Base-by-base conservation (phyloP, 2,329 filamentous ascomycete genomes). In the Aspergillus sp. region DNA sequence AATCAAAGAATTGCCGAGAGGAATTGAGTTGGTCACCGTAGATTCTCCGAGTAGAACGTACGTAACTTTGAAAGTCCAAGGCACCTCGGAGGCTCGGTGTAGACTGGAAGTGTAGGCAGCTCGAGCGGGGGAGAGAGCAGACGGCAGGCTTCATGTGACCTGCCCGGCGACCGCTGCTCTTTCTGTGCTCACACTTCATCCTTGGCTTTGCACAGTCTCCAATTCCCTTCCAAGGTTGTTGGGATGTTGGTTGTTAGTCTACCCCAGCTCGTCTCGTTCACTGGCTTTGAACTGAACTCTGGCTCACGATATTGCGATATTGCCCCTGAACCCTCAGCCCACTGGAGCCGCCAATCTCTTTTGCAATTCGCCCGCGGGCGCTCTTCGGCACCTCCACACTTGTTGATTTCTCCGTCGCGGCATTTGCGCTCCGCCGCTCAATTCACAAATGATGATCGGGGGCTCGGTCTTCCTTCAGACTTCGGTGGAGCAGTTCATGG, bases 301-400 rank as follows among this genome's bases (percentile, higher is more conserved):
- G 12, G 35, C 14, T 15, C 15, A 14, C 12, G 6, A 2, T n/a
- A 37, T 37, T 37, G 11, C 5, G 21, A 21, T 27, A 7, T 27
- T 31, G 27, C 27, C 27, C 27, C 27, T 31, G 27, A 31, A 31
- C 27, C 37, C 8, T n/a, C 37, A 40, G 37, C 17, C 37, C 37
- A 40, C 37, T 14, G 27, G 27, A 11, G 27, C 27, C 27, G 27
- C 27, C 27, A 27, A 7, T 8, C 24, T 27, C 43, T 46, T 45
- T 37, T 17, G 33, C 43, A 54, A 54, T 46, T 54, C 43, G 31
- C 51, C 41, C 31, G 21, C 31, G 43, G 51, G 39, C 51, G 6
- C 27, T 54, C 33, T 52, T 59, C 58, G 63, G 14, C 62, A 68
- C 52, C 66, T 64, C 50, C 41, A 52, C 53, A 31, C 39, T 48